Evolutionary conservation across 352 stramenopile species (phyloP).

Genomic region (Phytophthora hybrid): DNA sequence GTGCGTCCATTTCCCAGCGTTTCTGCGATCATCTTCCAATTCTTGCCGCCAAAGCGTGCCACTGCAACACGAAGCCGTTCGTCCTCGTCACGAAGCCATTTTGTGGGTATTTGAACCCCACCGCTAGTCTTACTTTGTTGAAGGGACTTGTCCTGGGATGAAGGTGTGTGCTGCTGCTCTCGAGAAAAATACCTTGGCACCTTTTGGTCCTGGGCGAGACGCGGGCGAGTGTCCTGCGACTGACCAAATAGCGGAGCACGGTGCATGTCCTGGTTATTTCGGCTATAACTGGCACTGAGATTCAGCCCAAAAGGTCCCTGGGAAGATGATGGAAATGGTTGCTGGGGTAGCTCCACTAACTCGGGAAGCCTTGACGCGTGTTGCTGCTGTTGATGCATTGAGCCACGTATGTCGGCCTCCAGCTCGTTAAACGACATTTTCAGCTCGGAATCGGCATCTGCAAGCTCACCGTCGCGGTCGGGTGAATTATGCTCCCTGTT

Average conservation of each 20-base stretch:
- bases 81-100: conserved; percentile 94
- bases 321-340: conserved; percentile 26
- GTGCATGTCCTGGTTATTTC: conserved; percentile 35
- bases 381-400: conserved; percentile 44
- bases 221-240: conserved; percentile 13
- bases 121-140: conserved; percentile 11
- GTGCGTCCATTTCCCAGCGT: conserved; percentile 88
- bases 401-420: conserved; percentile 40
- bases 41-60: conserved; percentile 91
- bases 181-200: conserved; percentile 86
- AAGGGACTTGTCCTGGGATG: conserved; percentile 19
- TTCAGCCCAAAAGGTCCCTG: conserved; percentile 33
- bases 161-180: conserved; percentile 84
- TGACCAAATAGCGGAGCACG: conserved; percentile 18
- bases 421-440: conserved; percentile 54
- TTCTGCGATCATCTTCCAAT: conserved; percentile 96
- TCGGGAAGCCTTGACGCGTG: conserved; percentile 33
- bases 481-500: conserved; percentile 35
- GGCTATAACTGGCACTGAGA: conserved; percentile 13
- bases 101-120: conserved; percentile 44
- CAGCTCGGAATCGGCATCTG: conserved; percentile 43
- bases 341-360: conserved; percentile 30
- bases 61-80: conserved; percentile 89
- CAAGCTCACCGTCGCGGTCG: conserved; percentile 9
- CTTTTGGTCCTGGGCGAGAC: conserved; percentile 31